Evolutionary conservation across 148 eudicot genomes (phyloP).

Genomic region (Camellia sinensis): DNA sequence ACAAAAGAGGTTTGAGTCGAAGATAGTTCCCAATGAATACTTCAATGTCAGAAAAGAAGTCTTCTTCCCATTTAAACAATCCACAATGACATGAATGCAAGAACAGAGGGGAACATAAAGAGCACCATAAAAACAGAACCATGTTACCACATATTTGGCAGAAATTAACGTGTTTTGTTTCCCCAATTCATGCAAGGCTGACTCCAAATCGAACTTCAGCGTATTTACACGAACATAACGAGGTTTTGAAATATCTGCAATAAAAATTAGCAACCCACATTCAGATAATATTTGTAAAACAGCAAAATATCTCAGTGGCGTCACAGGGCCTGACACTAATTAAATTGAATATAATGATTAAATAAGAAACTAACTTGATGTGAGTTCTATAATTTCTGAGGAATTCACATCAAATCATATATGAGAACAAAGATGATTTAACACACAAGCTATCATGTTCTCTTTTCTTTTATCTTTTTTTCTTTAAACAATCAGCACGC

Average conservation of each 20-base stretch:
- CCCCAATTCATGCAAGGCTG: conserved; percentile 55
- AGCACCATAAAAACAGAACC: neutral
- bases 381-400: neutral
- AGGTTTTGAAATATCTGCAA: conserved; percentile 68
- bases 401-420: neutral
- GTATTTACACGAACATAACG: conserved; percentile 97
- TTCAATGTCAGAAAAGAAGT: no score
- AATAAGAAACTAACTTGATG: neutral
- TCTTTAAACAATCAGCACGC: neutral
- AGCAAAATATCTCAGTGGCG: neutral
- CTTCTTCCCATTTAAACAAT: no score
- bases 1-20: no score
- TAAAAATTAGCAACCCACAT: neutral
- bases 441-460: conserved; percentile 8
- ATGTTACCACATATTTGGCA: neutral
- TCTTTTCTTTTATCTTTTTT: neutral
- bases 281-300: neutral
- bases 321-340: neutral
- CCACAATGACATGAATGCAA: neutral
- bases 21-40: no score
- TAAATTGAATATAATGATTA: neutral
- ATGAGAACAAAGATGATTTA: neutral
- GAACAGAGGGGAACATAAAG: neutral
- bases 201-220: conserved; percentile 60
- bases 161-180: conserved; percentile 49